Percentiles rank a stretch among this genome's conserved stretches.
Evolutionary conservation across 768 basidiomycete genomes (phyloP).

Genomic region (Panus rudis): DNA sequence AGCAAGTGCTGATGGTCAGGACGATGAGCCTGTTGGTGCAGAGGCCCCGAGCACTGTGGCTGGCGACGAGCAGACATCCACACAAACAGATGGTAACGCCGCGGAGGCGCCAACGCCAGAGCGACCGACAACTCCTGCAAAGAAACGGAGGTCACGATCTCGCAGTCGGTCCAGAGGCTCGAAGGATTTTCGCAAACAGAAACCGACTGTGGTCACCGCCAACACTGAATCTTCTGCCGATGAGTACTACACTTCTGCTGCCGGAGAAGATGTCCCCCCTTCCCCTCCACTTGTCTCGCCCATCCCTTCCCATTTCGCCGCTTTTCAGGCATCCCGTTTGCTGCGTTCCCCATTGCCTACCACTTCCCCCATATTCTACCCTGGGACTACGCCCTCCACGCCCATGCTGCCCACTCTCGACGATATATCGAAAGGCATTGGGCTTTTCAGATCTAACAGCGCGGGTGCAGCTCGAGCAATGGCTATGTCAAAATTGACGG

Average conservation of each 20-base stretch:
- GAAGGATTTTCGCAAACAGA: conserved; percentile 66
- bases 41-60: no score
- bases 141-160: conserved; percentile 70
- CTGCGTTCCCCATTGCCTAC: conserved; percentile 37
- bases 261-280: conserved; percentile 30
- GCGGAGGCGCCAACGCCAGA: conserved; percentile 18
- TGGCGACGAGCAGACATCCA: not conserved
- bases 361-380: conserved; percentile 51
- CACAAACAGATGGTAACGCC: conserved; percentile 2
- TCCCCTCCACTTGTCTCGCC: conserved; percentile 41
- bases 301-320: conserved; percentile 50
- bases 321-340: conserved; percentile 30
- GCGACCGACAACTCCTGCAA: conserved; percentile 30
- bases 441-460: conserved; percentile 86
- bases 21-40: conserved; percentile 1
- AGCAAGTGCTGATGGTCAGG: conserved; percentile 5
- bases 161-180: conserved; percentile 55
- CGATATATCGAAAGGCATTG: conserved; percentile 54
- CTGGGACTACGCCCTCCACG: conserved; percentile 59
- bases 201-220: conserved; percentile 37
- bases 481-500: conserved; percentile 83
- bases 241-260: conserved; percentile 16
- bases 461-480: conserved; percentile 63
- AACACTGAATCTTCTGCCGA: conserved; percentile 69
- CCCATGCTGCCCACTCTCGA: conserved; percentile 72